A percentile compares a stretch with the other conserved stretches of the same genome.
phyloP scores from a whole-genome alignment of 2,329 filamentous ascomycete genomes.

The Eurotiales sp. region DNA sequence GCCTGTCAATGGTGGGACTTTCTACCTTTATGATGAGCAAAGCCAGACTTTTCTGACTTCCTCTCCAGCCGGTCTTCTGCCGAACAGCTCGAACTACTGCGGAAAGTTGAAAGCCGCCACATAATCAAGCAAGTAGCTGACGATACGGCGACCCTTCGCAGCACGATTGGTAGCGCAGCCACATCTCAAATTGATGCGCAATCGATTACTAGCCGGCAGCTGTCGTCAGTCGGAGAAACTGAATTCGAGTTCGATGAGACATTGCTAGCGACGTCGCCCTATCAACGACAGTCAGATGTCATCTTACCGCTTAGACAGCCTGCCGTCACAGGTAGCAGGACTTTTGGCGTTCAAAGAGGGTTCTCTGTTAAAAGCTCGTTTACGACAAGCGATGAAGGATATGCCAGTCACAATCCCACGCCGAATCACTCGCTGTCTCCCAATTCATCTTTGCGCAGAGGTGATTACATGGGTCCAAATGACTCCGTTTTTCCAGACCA shows the following conservation, averaged over 20 bases:
- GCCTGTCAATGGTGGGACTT: conserved; percentile 35
- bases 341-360: conserved; percentile 10
- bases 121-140: conserved; percentile 36
- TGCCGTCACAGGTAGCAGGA: neutral
- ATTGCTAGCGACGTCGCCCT: conserved; percentile 24
- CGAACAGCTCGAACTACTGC: conserved; percentile 33
- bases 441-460: conserved; percentile 6
- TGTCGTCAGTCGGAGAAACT: conserved; percentile 25
- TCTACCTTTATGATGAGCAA: neutral
- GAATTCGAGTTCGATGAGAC: conserved; percentile 32
- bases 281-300: conserved; percentile 19
- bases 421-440: conserved; percentile 15
- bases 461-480: conserved; percentile 17
- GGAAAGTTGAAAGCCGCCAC: conserved; percentile 28
- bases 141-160: conserved; percentile 34
- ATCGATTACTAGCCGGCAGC: conserved; percentile 24
- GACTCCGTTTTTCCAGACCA: conserved; percentile 15
- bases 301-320: neutral
- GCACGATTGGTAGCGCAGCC: conserved; percentile 22
- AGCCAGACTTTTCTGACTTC: neutral
- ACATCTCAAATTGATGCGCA: conserved; percentile 23
- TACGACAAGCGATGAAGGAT: conserved; percentile 26
- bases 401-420: conserved; percentile 21
- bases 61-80: conserved; percentile 28
- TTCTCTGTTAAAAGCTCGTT: conserved; percentile 17